These are phyloP conservation scores for Chytridium lagenaria DNA, from an alignment of 371 early-diverging fungal genomes.

Conservation along the genomic window DNA sequence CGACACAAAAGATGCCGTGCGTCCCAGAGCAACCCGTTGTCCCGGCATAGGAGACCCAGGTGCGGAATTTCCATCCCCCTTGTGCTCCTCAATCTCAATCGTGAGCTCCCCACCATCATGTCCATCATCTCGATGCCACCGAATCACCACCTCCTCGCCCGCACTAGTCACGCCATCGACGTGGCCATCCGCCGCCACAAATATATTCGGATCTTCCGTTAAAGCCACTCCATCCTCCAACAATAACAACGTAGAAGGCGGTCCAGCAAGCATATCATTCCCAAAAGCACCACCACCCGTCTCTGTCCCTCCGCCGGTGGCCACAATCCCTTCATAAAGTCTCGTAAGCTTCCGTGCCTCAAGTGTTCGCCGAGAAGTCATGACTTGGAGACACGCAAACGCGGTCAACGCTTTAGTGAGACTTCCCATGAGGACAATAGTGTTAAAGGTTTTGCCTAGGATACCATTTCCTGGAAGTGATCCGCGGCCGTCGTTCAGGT, in stretches of 20 bases:
- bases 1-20: background rate
- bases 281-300: background rate
- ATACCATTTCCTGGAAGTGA: background rate
- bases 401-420: conserved; percentile 82
- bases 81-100: conserved; percentile 15
- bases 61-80: no score
- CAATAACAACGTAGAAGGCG: no score
- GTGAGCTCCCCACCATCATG: conserved; percentile 17
- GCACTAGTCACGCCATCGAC: background rate
- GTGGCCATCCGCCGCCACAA: background rate
- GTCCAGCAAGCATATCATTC: no score
- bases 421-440: conserved; percentile 69
- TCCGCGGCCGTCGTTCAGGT: conserved; percentile 20
- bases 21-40: no score
- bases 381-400: conserved; percentile 81
- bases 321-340: conserved; percentile 19
- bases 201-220: background rate
- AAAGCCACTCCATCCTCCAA: background rate
- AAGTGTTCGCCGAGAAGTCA: conserved; percentile 53
- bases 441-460: conserved; percentile 49
- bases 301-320: background rate
- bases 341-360: conserved; percentile 16
- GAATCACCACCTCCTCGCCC: conserved; percentile 4
- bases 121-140: conserved; percentile 16
- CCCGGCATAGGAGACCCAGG: no score